phyloP scores from a whole-genome alignment of 2,329 filamentous ascomycete species.

The Alternaria sp. region DNA sequence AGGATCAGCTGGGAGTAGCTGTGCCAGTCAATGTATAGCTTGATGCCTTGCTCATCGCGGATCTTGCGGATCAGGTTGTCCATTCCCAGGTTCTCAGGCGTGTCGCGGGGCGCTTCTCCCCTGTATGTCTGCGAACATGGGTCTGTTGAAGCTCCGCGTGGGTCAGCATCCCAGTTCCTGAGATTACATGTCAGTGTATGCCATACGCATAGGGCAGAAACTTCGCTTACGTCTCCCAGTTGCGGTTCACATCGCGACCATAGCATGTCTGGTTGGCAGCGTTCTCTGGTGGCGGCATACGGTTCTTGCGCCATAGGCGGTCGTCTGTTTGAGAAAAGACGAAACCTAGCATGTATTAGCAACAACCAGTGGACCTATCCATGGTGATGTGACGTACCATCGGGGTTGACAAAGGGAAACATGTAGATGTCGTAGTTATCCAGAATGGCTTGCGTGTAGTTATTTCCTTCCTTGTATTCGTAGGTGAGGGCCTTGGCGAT shows the following conservation, averaged over 20 bases:
- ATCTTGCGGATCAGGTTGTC: constrained; percentile 55
- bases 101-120: constrained; percentile 34
- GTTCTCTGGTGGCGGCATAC: constrained; percentile 30
- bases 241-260: constrained; percentile 44
- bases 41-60: constrained; percentile 55
- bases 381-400: constrained; percentile 20
- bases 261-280: constrained; percentile 39
- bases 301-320: constrained; percentile 45
- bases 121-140: constrained; percentile 41
- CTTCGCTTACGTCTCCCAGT: constrained; percentile 33
- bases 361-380: too few relatives aligned
- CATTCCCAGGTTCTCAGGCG: constrained; percentile 47
- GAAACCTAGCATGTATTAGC: constrained; percentile 29
- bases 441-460: constrained; percentile 39
- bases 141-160: constrained; percentile 36
- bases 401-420: constrained; percentile 41
- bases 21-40: constrained; percentile 69
- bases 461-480: constrained; percentile 34
- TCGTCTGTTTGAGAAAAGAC: constrained; percentile 42
- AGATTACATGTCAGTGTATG: background rate
- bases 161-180: constrained; percentile 33
- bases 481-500: constrained; percentile 35
- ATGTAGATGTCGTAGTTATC: constrained; percentile 43
- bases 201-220: background rate
- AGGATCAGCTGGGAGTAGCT: constrained; percentile 67